phyloP scores from a whole-genome alignment of 2,329 filamentous ascomycete species.

The Immersiporthe knoxdaviesiana region DNA sequence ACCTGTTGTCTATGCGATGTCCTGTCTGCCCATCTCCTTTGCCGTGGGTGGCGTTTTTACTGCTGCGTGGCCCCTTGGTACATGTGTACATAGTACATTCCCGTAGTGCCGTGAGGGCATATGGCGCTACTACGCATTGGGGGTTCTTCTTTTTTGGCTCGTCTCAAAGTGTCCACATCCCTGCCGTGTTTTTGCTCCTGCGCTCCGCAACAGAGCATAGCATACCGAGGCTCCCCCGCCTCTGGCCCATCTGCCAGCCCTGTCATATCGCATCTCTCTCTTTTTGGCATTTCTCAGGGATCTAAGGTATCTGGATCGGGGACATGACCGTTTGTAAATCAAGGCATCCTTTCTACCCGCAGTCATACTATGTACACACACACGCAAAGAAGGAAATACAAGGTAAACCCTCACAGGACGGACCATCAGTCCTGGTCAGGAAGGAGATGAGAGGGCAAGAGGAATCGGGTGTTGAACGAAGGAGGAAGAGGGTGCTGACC shows the following conservation, averaged over 20 bases:
- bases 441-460: neutral
- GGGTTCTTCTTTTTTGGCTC: constrained; percentile 13
- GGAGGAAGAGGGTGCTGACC: neutral
- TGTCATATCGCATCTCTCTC: neutral
- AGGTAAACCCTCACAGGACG: neutral
- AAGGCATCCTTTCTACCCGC: neutral
- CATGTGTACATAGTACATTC: neutral
- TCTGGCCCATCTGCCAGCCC: constrained; percentile 1
- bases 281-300: neutral
- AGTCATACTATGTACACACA: neutral
- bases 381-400: no score
- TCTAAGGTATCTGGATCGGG: no score
- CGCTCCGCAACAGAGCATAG: neutral
- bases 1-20: neutral
- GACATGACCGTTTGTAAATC: neutral
- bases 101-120: neutral
- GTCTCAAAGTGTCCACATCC: neutral
- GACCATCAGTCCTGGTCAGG: neutral
- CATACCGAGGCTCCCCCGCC: neutral
- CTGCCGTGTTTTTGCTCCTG: neutral
- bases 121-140: neutral
- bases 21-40: neutral
- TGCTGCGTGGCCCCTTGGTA: neutral
- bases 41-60: neutral
- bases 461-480: neutral